Evolutionary conservation across 208 protist species (phyloP).

Genomic region (Leishmania gerbilli): DNA sequence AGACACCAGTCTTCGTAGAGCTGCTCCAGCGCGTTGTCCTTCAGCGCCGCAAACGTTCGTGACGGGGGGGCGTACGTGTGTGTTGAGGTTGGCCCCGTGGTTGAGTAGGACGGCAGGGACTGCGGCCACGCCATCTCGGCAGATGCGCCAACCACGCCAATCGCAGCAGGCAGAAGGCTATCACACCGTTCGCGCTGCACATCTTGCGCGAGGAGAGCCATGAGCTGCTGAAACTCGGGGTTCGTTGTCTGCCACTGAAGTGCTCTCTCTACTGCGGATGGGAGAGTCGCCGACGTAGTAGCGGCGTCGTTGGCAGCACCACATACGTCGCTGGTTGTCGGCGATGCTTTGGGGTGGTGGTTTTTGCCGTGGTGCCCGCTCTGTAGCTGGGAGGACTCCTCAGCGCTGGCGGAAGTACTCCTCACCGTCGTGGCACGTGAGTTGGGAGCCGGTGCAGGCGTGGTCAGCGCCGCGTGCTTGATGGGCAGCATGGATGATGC

Average conservation of each 20-base stretch:
- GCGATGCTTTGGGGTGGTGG: not conserved
- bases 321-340: not conserved
- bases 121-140: not conserved
- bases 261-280: not conserved
- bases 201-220: constrained; percentile 50
- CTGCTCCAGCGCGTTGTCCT: constrained; percentile 63
- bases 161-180: not conserved
- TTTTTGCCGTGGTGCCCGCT: not conserved
- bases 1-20: constrained; percentile 61
- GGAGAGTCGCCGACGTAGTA: not conserved
- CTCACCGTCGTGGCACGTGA: not conserved
- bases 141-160: not conserved
- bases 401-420: not conserved
- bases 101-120: not conserved
- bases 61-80: constrained; percentile 33
- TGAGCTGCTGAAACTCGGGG: constrained; percentile 50
- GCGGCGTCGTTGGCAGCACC: not conserved
- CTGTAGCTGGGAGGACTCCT: not conserved
- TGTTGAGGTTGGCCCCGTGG: too few species aligned
- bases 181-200: constrained; percentile 26
- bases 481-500: constrained; percentile 7
- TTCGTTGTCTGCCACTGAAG: constrained; percentile 17
- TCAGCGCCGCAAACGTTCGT: constrained; percentile 60
- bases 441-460: not conserved
- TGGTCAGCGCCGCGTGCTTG: not conserved